Evolutionary conservation across 1,139 yeast genomes (phyloP), one percentile per base, ranked within the genome.

Genomic region (Suhomyces maxii): DNA sequence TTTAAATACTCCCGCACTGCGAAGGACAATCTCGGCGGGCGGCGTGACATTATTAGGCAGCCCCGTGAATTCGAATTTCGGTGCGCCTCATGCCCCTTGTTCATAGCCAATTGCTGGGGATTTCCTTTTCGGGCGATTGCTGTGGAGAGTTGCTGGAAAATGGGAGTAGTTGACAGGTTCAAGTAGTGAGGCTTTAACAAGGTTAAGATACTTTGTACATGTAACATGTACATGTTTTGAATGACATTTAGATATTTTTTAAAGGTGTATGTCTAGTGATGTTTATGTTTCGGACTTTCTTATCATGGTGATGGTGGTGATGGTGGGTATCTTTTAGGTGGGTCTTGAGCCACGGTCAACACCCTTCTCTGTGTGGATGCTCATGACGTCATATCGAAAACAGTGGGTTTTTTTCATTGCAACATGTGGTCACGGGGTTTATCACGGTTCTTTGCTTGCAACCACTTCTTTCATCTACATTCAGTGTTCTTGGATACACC

Each of bases 1-100:
- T 31, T 42, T 48, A 42, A 45, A 45, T 48, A 48, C 47, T 36
- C 35, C 13, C 45, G 45, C 39, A 37, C 36, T 35, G 28, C 30
- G 25, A 7, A 9, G 31, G 31, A 18, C 23, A 18, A 18, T 18
- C 23, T 18, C 23, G 23, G 36, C 38, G 45, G 31, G 36, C 42
- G 44, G 49, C 46, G 46, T 46, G 46, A 42, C 46, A 42, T 23
- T 37, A 37, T 36, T 42, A 34, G 36, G 46, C 40, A 42, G 45
- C 49, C 49, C 49, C 43, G 44, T 40, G 40, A 40, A 39, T 37
- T 39, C 42, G 43, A 34, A 28, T 40, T 18, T 40, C 40, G 44
- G 47, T 40, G 43, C 43, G 47, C 41, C 47, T 36, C 44, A 39
- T 35, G 44, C 46, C 42, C 49, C 49, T 42, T 46, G 46, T 39